Conservation (phyloP, 2,329 filamentous ascomycete species). For the Ustilaginoidea virens region DNA sequence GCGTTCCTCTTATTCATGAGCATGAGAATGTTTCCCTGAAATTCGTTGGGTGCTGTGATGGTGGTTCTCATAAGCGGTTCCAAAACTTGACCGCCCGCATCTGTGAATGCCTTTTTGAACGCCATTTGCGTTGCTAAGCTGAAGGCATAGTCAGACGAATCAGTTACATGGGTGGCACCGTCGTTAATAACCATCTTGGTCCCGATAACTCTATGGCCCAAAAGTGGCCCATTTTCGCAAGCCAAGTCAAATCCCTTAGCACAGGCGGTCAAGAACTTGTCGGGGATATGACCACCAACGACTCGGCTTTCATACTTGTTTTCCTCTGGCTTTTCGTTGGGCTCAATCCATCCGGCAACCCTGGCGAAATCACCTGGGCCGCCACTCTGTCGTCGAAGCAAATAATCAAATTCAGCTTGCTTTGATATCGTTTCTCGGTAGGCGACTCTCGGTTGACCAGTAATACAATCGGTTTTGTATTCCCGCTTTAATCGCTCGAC, state of each 20-base stretch:
- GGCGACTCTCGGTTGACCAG: conserved; percentile 91
- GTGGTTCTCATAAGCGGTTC: conserved; percentile 98
- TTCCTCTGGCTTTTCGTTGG: conserved; percentile 52
- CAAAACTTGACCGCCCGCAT: conserved; percentile 68
- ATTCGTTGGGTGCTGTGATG: conserved; percentile 89
- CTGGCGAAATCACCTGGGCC: conserved; percentile 92
- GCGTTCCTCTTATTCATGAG: conserved; percentile 94
- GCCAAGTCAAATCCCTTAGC: conserved; percentile 82
- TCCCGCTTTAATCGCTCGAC: conserved; percentile 92
- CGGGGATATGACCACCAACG: conserved; percentile 76
- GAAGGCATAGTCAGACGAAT: conserved; percentile 95
- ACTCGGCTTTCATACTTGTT: conserved; percentile 83
- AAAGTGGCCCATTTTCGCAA: conserved; percentile 73
- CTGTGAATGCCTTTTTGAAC: conserved; percentile 83
- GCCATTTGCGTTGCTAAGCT: conserved; percentile 89
- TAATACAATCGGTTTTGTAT: conserved; percentile 90
- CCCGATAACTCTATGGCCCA: conserved; percentile 87
- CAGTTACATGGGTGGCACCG: conserved; percentile 91
- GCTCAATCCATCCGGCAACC: conserved; percentile 84
- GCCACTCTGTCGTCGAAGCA: conserved; percentile 89
- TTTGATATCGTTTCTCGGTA: conserved; percentile 88
- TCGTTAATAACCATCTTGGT: conserved; percentile 87
- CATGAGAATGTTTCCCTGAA: conserved; percentile 91
- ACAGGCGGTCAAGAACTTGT: conserved; percentile 91
- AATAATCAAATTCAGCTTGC: conserved; percentile 74